A percentile compares a stretch with the other conserved stretches of the same genome.
Conservation (phyloP, 176 grass and related monocot species). For the Juncus effusus region DNA sequence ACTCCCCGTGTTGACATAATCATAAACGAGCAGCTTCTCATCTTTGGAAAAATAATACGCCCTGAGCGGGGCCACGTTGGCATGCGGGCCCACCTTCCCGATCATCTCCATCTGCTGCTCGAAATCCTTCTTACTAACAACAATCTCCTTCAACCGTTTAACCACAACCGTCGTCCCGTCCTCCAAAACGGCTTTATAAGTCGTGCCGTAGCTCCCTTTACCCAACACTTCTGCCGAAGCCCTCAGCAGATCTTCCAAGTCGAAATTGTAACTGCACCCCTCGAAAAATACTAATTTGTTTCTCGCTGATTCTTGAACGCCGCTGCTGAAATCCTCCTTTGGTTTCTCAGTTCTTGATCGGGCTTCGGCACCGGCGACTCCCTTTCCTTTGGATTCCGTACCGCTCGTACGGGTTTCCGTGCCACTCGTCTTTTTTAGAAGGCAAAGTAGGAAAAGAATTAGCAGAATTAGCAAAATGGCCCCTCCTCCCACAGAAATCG, state of each 20-base stretch:
- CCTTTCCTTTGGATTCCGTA: conserved; percentile 64
- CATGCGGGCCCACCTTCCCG: conserved; percentile 64
- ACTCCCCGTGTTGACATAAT: conserved; percentile 67
- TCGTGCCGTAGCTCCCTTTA: conserved; percentile 91
- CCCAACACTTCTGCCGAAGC: conserved; percentile 95
- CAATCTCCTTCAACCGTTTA: conserved; percentile 91
- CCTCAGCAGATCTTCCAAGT: conserved; percentile 89
- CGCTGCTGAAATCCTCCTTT: conserved; percentile 87
- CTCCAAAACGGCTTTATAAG: conserved; percentile 96
- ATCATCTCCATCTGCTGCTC: conserved; percentile 97
- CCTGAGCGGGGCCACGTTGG: conserved; percentile 71
- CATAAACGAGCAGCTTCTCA: conserved; percentile 96
- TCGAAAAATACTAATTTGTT: conserved; percentile 92
- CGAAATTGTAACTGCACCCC: conserved; percentile 88
- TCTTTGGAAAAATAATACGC: conserved; percentile 99
- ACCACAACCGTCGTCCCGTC: conserved; percentile 90
- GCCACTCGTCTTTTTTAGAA: conserved; percentile 59
- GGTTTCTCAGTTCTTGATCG: conserved; percentile 49
- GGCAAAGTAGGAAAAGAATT: conserved; percentile 51
- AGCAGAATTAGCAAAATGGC: conserved; percentile 60
- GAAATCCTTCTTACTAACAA: conserved; percentile 82
- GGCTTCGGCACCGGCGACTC: conserved; percentile 34
- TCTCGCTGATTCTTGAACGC: conserved; percentile 86
- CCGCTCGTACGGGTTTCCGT: conserved; percentile 30
- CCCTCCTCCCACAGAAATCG: conserved; percentile 49